A percentile compares a stretch with the other conserved stretches of the same genome.
Evolutionary conservation across 805 yeast genomes (phyloP).

Genomic region (Debaryomyces castellii): DNA sequence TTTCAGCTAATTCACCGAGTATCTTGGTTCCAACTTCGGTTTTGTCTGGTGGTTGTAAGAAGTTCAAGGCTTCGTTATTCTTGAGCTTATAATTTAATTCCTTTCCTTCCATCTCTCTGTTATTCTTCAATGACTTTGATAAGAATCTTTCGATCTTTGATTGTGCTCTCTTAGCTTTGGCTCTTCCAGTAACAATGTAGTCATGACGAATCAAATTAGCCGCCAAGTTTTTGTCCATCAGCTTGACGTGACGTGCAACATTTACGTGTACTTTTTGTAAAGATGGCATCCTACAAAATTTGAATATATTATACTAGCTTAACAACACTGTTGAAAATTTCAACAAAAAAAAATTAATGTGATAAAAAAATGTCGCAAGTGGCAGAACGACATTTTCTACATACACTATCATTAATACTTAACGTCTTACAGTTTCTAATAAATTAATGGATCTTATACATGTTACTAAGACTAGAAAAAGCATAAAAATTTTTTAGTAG

Average conservation of each 20-base stretch:
- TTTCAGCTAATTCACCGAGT: conserved; percentile 58
- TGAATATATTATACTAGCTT: not conserved
- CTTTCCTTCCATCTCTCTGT: conserved; percentile 17
- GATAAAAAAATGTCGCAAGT: not conserved
- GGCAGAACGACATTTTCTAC: not conserved
- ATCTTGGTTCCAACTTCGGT: conserved; percentile 56
- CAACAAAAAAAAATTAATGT: not conserved
- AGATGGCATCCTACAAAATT: conserved; percentile 30
- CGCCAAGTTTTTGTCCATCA: conserved; percentile 44
- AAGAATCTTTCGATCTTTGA: conserved; percentile 39
- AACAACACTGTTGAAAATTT: not conserved
- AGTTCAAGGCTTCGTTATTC: conserved; percentile 17
- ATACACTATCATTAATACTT: not conserved
- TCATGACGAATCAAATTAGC: conserved; percentile 46
- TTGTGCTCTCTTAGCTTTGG: conserved; percentile 47
- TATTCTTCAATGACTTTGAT: conserved; percentile 27
- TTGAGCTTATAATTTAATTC: conserved; percentile 12
- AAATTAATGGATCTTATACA: not conserved
- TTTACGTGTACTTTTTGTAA: conserved; percentile 42
- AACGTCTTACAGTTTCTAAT: not conserved
- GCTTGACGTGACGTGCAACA: conserved; percentile 41
- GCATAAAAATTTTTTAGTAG: conserved; percentile 1
- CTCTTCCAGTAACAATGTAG: conserved; percentile 40
- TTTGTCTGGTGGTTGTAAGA: conserved; percentile 50
- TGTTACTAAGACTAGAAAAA: not conserved